Conservation (phyloP, 139 green algal species). For the Chlorella ohadii region DNA sequence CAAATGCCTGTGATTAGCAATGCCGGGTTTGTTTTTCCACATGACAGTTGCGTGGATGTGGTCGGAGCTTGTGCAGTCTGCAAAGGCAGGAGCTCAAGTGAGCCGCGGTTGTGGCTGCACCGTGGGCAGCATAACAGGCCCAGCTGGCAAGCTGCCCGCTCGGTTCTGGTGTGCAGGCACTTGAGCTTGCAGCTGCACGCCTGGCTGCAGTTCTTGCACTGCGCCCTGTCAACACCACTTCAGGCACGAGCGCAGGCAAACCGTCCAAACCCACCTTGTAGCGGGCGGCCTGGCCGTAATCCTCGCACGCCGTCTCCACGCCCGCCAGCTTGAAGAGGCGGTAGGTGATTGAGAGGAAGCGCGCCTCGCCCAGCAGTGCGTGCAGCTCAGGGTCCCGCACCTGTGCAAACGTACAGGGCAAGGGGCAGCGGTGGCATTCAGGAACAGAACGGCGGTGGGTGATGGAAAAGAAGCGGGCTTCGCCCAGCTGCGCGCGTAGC, state of each 20-base stretch:
- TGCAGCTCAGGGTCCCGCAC: slow-evolving; percentile 83
- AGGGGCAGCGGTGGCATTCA: background rate
- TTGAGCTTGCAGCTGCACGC: slow-evolving; percentile 23
- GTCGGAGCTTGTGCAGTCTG: too few species aligned
- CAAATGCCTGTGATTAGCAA: too few species aligned
- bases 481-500: slow-evolving; percentile 77
- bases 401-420: background rate
- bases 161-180: too few species aligned
- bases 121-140: too few species aligned
- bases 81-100: too few species aligned
- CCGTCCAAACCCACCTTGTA: too few species aligned
- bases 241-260: too few species aligned
- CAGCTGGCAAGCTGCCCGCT: too few species aligned
- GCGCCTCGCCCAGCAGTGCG: slow-evolving; percentile 81
- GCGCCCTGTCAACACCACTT: too few species aligned
- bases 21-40: too few species aligned
- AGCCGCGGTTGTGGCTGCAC: too few species aligned
- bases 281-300: slow-evolving; percentile 74
- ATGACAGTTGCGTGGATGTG: too few species aligned
- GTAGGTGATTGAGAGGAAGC: slow-evolving; percentile 96
- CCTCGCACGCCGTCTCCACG: slow-evolving; percentile 87
- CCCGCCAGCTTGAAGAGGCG: slow-evolving; percentile 96
- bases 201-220: slow-evolving; percentile 23
- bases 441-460: slow-evolving; percentile 92
- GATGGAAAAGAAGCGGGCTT: slow-evolving; percentile 92